phyloP scores from a whole-genome alignment of 768 basidiomycete genomes.

The Tylopilus rubrobrunneus region DNA sequence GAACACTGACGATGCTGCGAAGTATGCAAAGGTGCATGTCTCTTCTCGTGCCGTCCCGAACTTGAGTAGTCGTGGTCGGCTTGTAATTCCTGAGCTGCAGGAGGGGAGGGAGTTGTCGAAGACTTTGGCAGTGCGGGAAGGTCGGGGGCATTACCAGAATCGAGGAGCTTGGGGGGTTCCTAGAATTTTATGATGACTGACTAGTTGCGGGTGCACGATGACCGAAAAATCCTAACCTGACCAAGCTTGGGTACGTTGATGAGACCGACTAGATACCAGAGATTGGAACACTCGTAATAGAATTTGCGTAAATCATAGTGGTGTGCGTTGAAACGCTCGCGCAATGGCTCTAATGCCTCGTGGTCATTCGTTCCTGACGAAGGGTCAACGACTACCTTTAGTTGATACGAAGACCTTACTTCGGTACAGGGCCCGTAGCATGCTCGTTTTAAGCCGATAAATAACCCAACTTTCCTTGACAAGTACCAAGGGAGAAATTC shows the following conservation, averaged over 20 bases:
- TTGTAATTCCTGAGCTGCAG: no score
- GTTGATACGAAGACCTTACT: slow-evolving; percentile 44
- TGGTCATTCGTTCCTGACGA: slow-evolving; percentile 77
- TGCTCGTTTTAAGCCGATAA: slow-evolving; percentile 97
- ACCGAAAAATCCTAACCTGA: slow-evolving; percentile 44
- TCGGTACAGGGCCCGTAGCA: slow-evolving; percentile 96
- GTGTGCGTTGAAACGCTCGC: slow-evolving; percentile 83
- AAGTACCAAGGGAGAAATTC: slow-evolving; percentile 91
- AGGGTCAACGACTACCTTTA: slow-evolving; percentile 2
- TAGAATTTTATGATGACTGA: slow-evolving; percentile 28
- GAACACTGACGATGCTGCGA: no score
- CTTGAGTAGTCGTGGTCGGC: no score
- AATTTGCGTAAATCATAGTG: slow-evolving; percentile 94
- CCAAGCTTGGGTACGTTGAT: slow-evolving; percentile 99
- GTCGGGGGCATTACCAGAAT: slow-evolving; percentile 79
- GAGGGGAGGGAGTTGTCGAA: slow-evolving; percentile 51
- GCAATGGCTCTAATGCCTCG: slow-evolving; percentile 86
- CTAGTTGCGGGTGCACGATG: background rate
- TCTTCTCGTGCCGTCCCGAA: no score
- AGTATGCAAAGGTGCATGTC: no score
- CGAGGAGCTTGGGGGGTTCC: slow-evolving; percentile 93
- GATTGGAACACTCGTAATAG: slow-evolving; percentile 98
- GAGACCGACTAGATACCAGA: slow-evolving; percentile 94
- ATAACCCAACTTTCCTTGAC: slow-evolving; percentile 99
- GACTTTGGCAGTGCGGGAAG: slow-evolving; percentile 79